phyloP scores from a whole-genome alignment of 2,329 filamentous ascomycete genomes.

The Septoria linicola region DNA sequence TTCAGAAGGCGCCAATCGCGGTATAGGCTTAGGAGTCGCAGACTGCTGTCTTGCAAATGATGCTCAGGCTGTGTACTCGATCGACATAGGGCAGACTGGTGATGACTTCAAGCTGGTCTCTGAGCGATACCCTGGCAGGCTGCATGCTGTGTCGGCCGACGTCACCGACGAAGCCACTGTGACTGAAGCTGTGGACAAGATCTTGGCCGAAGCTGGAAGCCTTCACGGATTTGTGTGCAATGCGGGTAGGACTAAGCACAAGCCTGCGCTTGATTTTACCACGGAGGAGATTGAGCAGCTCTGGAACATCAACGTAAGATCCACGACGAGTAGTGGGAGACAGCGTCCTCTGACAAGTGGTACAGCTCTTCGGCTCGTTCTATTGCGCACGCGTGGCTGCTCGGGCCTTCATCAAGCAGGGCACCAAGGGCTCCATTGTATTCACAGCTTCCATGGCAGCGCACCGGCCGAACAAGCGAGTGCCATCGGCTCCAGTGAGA shows the following conservation, averaged over 20 bases:
- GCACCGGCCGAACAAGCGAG: slow-evolving; percentile 44
- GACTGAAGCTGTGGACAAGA: slow-evolving; percentile 46
- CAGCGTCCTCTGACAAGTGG: too few relatives aligned
- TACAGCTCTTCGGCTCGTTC: slow-evolving; percentile 45
- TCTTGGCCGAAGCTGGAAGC: slow-evolving; percentile 45
- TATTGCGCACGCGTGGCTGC: slow-evolving; percentile 46
- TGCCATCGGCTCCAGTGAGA: slow-evolving; percentile 22
- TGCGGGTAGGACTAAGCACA: slow-evolving; percentile 54
- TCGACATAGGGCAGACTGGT: slow-evolving; percentile 47
- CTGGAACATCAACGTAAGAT: slow-evolving; percentile 42
- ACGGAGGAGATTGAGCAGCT: slow-evolving; percentile 49
- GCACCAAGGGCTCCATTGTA: slow-evolving; percentile 47
- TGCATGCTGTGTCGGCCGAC: slow-evolving; percentile 47
- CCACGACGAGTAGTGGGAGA: too few relatives aligned
- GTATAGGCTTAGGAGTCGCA: slow-evolving; percentile 52
- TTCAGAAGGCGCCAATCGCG: slow-evolving; percentile 43
- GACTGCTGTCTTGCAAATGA: slow-evolving; percentile 50
- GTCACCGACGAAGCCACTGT: slow-evolving; percentile 51
- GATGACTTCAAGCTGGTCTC: slow-evolving; percentile 45
- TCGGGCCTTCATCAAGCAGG: slow-evolving; percentile 47
- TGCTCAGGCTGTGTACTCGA: slow-evolving; percentile 47
- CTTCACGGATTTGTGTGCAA: slow-evolving; percentile 52
- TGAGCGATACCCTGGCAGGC: slow-evolving; percentile 42
- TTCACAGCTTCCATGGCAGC: slow-evolving; percentile 51
- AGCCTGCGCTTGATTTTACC: slow-evolving; percentile 53